Base-by-base conservation (phyloP, 805 yeast species). In the Sporopachydermia quercuum region DNA sequence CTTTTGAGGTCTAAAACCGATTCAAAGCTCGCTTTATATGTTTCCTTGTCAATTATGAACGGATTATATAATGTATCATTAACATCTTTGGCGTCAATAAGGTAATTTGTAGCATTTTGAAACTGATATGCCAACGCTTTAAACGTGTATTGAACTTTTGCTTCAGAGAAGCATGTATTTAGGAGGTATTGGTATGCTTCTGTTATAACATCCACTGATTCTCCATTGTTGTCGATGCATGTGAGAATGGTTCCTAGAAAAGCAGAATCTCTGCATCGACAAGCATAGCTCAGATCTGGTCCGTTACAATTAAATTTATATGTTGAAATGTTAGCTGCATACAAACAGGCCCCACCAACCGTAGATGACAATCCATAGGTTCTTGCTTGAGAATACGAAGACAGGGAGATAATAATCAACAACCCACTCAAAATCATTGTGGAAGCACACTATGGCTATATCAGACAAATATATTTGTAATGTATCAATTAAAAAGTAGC, bases 241-340 rank as follows among this genome's bases (percentile, higher is more conserved):
- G 36, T 36, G 8, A 39, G 37, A 11, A 39, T 14, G n/a, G 39
- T 39, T 4, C 42, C 42, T 8, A 39, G 4, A 16, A 39, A 39
- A 13, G 35, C 14, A 11, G 14, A n/a, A 36, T 35, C 37, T 15
- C 19, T 15, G 19, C 42, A 39, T 17, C 42, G 33, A 5, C 39
- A 17, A 4, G 13, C 16, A 19, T 39, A 39, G 14, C 35, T 36
- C 6, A 39, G 14, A 15, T 39, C 42, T 11, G 35, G 13, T 8
- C 30, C 30, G n/a, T 8, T n/a, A 23, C 30, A 23, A 23, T 23
- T 23, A n/a, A 23, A 23, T 8, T 8, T 8, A 23, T 23, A 23
- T 8, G 13, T 23, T 23, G 30, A 8, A n/a, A 23, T 8, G n/a
- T 23, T 23, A 23, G 30, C 30, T 8, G 30, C 30, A 23, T 23